A percentile compares a stretch with the other conserved stretches of the same genome.
phyloP scores from a whole-genome alignment of 257 asterid species.

The Eucommia ulmoides region DNA sequence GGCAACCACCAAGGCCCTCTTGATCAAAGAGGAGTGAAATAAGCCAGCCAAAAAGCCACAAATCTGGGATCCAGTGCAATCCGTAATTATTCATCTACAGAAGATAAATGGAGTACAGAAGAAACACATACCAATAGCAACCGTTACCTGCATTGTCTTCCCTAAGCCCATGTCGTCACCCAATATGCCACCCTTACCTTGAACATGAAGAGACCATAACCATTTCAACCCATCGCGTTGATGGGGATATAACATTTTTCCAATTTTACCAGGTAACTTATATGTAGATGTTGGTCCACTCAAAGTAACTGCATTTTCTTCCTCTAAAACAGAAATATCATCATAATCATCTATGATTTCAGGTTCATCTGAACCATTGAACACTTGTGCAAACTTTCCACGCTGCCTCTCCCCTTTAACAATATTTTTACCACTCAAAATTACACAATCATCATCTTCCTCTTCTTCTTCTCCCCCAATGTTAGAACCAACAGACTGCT shows the following conservation, averaged over 20 bases:
- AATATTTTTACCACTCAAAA: conserved; percentile 22
- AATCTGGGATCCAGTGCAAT: conserved; percentile 31
- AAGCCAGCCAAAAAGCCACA: conserved; percentile 80
- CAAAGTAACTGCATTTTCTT: conserved; percentile 25
- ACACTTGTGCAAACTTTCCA: conserved; percentile 27
- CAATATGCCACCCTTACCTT: conserved; percentile 82
- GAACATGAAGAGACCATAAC: conserved; percentile 95
- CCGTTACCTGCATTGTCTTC: conserved; percentile 94
- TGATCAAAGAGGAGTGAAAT: conserved; percentile 60
- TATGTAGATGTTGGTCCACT: conserved; percentile 37
- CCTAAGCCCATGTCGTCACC: conserved; percentile 99
- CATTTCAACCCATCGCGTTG: conserved; percentile 90
- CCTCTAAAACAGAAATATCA: conserved; percentile 24
- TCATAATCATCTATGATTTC: conserved; percentile 19
- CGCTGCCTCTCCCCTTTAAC: conserved; percentile 21
- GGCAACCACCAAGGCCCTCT: conserved; percentile 74
- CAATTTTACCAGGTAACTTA: conserved; percentile 50
- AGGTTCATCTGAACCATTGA: conserved; percentile 26
- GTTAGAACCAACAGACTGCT: conserved; percentile 19
- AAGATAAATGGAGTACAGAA: not conserved
- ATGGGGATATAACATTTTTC: conserved; percentile 77
- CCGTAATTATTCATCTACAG: not conserved
- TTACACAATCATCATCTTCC: conserved; percentile 25
- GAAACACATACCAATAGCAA: too few relatives aligned
- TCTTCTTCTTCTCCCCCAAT: conserved; percentile 16